Percentiles rank a stretch among this genome's conserved stretches.
phyloP scores from a whole-genome alignment of 768 basidiomycete species.

The Rhodotorula paludigena region DNA sequence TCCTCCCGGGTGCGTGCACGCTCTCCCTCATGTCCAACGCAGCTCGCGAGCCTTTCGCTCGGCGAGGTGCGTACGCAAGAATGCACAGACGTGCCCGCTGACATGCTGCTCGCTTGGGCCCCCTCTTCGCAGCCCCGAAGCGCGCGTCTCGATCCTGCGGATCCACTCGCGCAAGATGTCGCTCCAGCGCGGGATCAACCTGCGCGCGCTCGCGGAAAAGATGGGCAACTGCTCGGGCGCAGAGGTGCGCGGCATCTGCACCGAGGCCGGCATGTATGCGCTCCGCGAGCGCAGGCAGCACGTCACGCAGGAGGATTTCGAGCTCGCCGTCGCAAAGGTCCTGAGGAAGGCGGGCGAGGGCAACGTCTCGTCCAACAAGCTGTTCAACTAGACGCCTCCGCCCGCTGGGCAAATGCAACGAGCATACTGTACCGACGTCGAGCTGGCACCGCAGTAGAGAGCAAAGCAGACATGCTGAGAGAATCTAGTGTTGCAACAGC shows the following conservation, averaged over 20 bases:
- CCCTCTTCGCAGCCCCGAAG: constrained; percentile 60
- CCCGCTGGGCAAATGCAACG: background rate
- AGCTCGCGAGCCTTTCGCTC: background rate
- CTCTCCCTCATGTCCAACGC: background rate
- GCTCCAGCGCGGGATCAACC: constrained; percentile 91
- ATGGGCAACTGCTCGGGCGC: constrained; percentile 99
- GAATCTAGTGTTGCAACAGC: background rate
- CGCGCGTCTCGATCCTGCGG: constrained; percentile 90
- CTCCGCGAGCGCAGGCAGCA: constrained; percentile 90
- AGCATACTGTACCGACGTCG: background rate
- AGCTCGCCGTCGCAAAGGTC: constrained; percentile 95
- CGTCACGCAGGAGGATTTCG: constrained; percentile 97
- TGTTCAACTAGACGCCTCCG: constrained; percentile 58
- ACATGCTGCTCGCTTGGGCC: too few species aligned
- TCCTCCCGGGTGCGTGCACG: constrained; percentile 63
- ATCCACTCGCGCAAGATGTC: constrained; percentile 99
- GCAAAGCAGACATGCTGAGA: background rate
- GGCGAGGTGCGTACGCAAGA: too few species aligned
- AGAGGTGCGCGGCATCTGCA: constrained; percentile 94
- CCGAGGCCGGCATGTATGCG: constrained; percentile 98
- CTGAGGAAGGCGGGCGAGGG: constrained; percentile 84
- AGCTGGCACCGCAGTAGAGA: background rate
- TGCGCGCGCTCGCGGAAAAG: constrained; percentile 93
- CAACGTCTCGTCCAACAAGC: constrained; percentile 88
- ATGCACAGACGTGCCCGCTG: too few species aligned